phyloP scores from a whole-genome alignment of 2,329 filamentous ascomycete species.

The Aspergillus intermedius region DNA sequence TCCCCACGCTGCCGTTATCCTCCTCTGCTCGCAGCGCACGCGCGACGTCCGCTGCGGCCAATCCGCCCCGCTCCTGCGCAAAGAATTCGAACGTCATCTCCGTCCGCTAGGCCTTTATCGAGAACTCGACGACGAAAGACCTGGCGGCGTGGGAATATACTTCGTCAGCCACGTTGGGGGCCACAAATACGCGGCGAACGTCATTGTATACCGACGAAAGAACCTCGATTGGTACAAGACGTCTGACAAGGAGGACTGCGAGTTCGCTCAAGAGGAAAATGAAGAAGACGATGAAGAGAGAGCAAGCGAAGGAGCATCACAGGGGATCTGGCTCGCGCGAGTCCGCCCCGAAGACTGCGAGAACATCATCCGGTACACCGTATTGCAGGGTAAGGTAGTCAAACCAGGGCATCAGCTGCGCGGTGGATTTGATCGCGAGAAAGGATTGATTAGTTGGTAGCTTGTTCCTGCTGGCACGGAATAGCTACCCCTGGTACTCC shows the following conservation, averaged over 20 bases:
- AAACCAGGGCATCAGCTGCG: constrained; percentile 80
- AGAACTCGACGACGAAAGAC: constrained; percentile 79
- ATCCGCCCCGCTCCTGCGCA: constrained; percentile 79
- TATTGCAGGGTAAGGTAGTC: constrained; percentile 88
- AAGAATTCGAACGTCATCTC: constrained; percentile 83
- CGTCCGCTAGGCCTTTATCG: constrained; percentile 77
- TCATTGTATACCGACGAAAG: constrained; percentile 76
- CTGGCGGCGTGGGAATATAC: constrained; percentile 89
- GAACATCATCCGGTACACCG: constrained; percentile 80
- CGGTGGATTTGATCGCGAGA: constrained; percentile 81
- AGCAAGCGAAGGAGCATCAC: constrained; percentile 57
- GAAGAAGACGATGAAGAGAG: constrained; percentile 44
- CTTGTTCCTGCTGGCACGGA: background rate
- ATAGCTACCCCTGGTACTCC: no score
- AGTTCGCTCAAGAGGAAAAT: constrained; percentile 34
- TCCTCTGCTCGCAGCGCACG: constrained; percentile 92
- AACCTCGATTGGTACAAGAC: constrained; percentile 32
- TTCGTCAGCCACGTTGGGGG: constrained; percentile 95
- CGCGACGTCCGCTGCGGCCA: constrained; percentile 92
- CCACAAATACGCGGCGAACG: constrained; percentile 92
- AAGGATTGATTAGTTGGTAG: constrained; percentile 74
- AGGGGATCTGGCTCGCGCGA: constrained; percentile 89
- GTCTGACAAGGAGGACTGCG: constrained; percentile 12
- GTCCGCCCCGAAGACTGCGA: constrained; percentile 85
- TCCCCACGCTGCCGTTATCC: constrained; percentile 77